Percentiles rank a stretch among this genome's conserved stretches.
These are phyloP conservation scores for Paramecium sonneborni DNA, from an alignment of 73 alveolate genomes.

Conservation along the genomic window DNA sequence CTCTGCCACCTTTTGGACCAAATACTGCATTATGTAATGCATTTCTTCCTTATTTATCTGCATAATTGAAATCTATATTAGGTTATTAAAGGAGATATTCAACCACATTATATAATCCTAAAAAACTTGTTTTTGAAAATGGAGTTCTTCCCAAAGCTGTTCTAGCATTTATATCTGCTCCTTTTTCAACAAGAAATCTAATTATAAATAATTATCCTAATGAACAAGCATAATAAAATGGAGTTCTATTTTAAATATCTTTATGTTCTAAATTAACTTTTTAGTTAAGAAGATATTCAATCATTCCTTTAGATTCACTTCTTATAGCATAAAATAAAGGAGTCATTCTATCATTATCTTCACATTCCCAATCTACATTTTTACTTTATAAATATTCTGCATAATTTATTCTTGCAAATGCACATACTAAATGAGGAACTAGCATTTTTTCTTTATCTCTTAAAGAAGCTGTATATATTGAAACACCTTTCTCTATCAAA, in stretches of 20 bases:
- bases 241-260: conserved; percentile 64
- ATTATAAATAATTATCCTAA: conserved; percentile 47
- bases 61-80: conserved; percentile 34
- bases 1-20: conserved; percentile 70
- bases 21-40: conserved; percentile 67
- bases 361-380: conserved; percentile 62
- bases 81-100: conserved; percentile 47
- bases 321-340: conserved; percentile 60
- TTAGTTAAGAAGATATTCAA: conserved; percentile 35
- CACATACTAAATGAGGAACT: conserved; percentile 44
- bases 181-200: conserved; percentile 10
- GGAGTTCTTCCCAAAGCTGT: conserved; percentile 65
- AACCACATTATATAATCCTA: conserved; percentile 51
- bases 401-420: conserved; percentile 25
- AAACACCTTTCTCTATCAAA: background rate
- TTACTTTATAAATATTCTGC: conserved; percentile 4
- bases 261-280: conserved; percentile 62
- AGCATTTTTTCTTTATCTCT: conserved; percentile 27
- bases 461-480: background rate
- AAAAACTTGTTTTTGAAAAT: conserved; percentile 54
- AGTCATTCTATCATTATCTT: conserved; percentile 64
- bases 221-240: conserved; percentile 67
- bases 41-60: conserved; percentile 66
- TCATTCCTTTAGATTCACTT: conserved; percentile 18
- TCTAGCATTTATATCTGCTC: conserved; percentile 60